Conservation (phyloP, 2,329 filamentous ascomycete species). For the Pseudocercospora vitis region DNA sequence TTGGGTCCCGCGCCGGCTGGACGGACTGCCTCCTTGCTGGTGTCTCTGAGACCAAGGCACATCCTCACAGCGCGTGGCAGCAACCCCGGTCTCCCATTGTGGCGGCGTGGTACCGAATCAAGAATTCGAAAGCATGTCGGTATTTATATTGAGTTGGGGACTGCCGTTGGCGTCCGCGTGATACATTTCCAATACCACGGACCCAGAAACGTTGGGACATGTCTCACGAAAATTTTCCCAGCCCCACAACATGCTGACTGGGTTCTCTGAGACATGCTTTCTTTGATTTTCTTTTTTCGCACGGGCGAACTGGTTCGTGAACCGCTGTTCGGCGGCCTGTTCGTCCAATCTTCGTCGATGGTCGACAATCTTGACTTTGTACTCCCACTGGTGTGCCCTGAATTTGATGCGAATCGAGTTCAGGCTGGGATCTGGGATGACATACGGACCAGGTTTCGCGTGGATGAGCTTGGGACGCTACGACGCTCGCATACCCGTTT, state of each 20-base stretch:
- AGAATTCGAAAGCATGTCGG: not conserved
- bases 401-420: not conserved
- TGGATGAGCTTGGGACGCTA: slow-evolving; percentile 1
- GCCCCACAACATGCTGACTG: too few relatives aligned
- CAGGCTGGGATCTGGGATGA: not conserved
- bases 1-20: not conserved
- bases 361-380: slow-evolving; percentile 13
- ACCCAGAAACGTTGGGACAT: not conserved
- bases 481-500: slow-evolving; percentile 4
- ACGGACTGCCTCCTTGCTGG: not conserved
- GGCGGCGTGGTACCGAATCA: slow-evolving; percentile 5
- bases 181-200: not conserved
- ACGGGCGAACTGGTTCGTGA: not conserved
- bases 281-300: too few relatives aligned
- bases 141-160: slow-evolving; percentile 7
- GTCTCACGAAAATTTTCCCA: too few relatives aligned
- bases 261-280: slow-evolving; percentile 1
- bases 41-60: not conserved
- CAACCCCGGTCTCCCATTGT: not conserved
- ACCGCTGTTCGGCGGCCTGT: slow-evolving; percentile 3
- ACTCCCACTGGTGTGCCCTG: slow-evolving; percentile 8
- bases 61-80: slow-evolving; percentile 1
- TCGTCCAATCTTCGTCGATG: slow-evolving; percentile 6
- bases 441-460: too few relatives aligned
- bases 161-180: slow-evolving; percentile 8